Base-by-base conservation (phyloP, 768 basidiomycete species). In the Suillus spraguei region DNA sequence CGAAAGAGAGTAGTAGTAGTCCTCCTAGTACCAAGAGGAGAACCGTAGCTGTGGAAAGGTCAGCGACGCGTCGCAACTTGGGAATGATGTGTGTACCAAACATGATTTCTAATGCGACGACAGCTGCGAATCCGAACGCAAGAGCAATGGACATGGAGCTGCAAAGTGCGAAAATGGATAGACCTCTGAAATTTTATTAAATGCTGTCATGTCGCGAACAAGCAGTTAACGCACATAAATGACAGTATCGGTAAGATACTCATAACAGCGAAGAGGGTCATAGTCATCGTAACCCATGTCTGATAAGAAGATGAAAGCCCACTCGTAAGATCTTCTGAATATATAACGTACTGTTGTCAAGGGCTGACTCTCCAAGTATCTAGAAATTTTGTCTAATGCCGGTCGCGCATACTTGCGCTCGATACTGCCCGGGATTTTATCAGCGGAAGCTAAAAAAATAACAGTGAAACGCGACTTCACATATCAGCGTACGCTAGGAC, bases 341-440 rank as follows among this genome's bases (percentile, higher is more conserved):
- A 35, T 14, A 47, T 5, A n/a, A 36, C 32, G 54, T 60, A 75
- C 74, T 73, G 75, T 69, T 24, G 58, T 60, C 2, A 76, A 54
- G 9, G 74, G 75, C 1, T 61, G 71, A 60, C 68, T 65, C 61
- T 41, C 66, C 41, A 75, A 72, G 38, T 65, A 66, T 32, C 60
- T n/a, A 39, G 68, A 66, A 24, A 55, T 42, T 50, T 64, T 53
- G 32, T 60, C 70, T 36, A 81, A 60, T 46, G 78, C 71, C 36
- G 82, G 82, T 22, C 79, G 80, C 6, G 77, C 82, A 66, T 82
- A 82, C 24, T 76, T 68, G 33, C 74, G 71, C 66, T 83, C 82
- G 52, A 83, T 79, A 53, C 82, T 83, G 53, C 24, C 3, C 47
- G 65, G 52, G 5, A 28, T 1, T 17, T 17, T 28, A 28, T 60